Evolutionary conservation across 352 stramenopile species (phyloP).

Genomic region (Globisporangium okanoganense): DNA sequence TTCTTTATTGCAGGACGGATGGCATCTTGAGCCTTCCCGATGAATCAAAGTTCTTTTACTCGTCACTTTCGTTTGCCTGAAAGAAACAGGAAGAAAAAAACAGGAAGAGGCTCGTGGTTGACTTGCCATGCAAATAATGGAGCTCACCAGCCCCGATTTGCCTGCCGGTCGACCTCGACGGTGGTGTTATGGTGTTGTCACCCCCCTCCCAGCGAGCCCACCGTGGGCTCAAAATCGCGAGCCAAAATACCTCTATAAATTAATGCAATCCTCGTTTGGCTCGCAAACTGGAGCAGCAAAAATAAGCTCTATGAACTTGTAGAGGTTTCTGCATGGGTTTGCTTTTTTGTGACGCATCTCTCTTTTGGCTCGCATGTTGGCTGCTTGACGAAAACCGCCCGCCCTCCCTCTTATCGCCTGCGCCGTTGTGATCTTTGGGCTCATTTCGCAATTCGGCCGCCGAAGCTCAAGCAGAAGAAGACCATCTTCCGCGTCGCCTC

Average conservation of each 20-base stretch:
- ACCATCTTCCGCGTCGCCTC: conserved; percentile 11
- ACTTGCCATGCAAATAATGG: too few species aligned
- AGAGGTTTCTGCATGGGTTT: neutral
- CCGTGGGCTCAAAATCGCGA: neutral
- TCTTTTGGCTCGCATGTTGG: neutral
- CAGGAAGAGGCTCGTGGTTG: neutral
- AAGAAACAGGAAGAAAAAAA: neutral
- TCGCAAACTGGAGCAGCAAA: neutral
- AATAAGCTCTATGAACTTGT: neutral
- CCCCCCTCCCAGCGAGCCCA: neutral
- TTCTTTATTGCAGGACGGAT: neutral
- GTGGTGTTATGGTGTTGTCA: neutral
- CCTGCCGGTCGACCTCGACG: too few species aligned
- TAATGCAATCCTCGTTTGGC: neutral
- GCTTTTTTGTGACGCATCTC: neutral
- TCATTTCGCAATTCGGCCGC: conserved; percentile 19
- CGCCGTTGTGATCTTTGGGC: neutral
- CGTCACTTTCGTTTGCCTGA: neutral
- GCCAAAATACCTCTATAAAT: neutral
- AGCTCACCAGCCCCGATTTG: neutral
- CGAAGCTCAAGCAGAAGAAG: conserved; percentile 13
- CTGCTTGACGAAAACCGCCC: neutral
- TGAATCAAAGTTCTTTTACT: neutral
- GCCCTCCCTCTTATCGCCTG: neutral
- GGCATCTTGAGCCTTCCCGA: neutral